phyloP scores from a whole-genome alignment of 805 yeast species.

The Candida peoriensis region DNA sequence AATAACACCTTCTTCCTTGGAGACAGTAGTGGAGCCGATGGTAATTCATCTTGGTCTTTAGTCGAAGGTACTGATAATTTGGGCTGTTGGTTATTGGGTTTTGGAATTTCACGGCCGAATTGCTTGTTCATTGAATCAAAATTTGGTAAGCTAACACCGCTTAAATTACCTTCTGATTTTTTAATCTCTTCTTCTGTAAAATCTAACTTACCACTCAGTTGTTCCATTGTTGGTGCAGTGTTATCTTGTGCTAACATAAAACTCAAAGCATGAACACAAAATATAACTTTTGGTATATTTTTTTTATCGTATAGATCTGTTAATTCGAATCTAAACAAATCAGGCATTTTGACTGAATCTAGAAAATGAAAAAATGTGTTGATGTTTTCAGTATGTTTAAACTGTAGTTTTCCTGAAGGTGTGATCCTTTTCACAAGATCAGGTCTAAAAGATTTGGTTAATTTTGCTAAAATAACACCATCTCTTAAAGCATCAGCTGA shows the following conservation, averaged over 20 bases:
- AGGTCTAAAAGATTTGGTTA: slow-evolving; percentile 71
- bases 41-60: neutral
- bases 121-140: slow-evolving; percentile 52
- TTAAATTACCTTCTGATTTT: slow-evolving; percentile 57
- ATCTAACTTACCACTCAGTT: slow-evolving; percentile 54
- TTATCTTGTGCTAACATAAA: slow-evolving; percentile 56
- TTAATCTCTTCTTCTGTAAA: slow-evolving; percentile 67
- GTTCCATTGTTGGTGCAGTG: slow-evolving; percentile 54
- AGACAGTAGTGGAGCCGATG: neutral
- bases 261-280: slow-evolving; percentile 85
- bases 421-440: slow-evolving; percentile 48
- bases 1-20: slow-evolving; percentile 2
- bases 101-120: slow-evolving; percentile 26
- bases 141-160: slow-evolving; percentile 72
- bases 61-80: slow-evolving; percentile 11
- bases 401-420: slow-evolving; percentile 64
- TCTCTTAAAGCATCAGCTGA: slow-evolving; percentile 61
- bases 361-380: slow-evolving; percentile 73
- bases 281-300: slow-evolving; percentile 89
- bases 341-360: slow-evolving; percentile 72
- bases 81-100: slow-evolving; percentile 8
- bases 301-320: slow-evolving; percentile 91
- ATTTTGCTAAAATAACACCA: slow-evolving; percentile 80
- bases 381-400: slow-evolving; percentile 90
- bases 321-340: slow-evolving; percentile 81